Conservation (phyloP, 2,329 filamentous ascomycete species). For the Colletotrichum plurivorum region DNA sequence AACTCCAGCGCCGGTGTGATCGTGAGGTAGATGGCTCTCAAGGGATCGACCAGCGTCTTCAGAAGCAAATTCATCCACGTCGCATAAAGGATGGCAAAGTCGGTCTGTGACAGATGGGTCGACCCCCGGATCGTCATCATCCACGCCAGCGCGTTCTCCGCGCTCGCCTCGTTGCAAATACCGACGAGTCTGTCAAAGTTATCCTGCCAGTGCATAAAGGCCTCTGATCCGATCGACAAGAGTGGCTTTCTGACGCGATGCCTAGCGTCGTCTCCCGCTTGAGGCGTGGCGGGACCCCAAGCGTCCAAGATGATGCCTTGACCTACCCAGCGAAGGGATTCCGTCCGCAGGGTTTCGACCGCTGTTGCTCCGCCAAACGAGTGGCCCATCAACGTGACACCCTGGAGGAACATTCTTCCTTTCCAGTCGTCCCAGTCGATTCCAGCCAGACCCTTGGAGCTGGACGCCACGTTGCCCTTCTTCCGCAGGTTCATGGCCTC, state of each 20-base stretch:
- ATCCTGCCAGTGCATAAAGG: slow-evolving; percentile 78
- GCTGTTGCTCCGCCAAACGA: slow-evolving; percentile 77
- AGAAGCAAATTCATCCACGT: slow-evolving; percentile 69
- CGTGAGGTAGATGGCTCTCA: slow-evolving; percentile 74
- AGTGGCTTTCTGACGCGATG: slow-evolving; percentile 67
- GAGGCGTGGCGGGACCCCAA: slow-evolving; percentile 69
- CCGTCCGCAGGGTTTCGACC: slow-evolving; percentile 70
- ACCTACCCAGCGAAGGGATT: slow-evolving; percentile 68
- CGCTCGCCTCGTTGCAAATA: slow-evolving; percentile 69
- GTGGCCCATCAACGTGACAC: slow-evolving; percentile 75
- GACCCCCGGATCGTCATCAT: slow-evolving; percentile 70
- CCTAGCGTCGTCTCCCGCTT: slow-evolving; percentile 57
- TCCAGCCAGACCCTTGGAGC: slow-evolving; percentile 70
- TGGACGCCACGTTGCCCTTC: slow-evolving; percentile 71
- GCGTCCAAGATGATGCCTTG: slow-evolving; percentile 78
- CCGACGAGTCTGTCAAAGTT: slow-evolving; percentile 72
- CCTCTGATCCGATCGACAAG: slow-evolving; percentile 76
- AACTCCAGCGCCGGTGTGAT: slow-evolving; percentile 75
- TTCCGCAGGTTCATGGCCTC: slow-evolving; percentile 66
- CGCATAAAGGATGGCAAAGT: slow-evolving; percentile 76
- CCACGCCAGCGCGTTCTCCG: slow-evolving; percentile 62
- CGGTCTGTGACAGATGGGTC: slow-evolving; percentile 76
- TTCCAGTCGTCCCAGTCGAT: slow-evolving; percentile 71
- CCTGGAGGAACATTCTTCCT: slow-evolving; percentile 64
- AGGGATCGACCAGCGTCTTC: slow-evolving; percentile 75